phyloP scores from a whole-genome alignment of 352 stramenopile species.

The Globisporangium nagaii region DNA sequence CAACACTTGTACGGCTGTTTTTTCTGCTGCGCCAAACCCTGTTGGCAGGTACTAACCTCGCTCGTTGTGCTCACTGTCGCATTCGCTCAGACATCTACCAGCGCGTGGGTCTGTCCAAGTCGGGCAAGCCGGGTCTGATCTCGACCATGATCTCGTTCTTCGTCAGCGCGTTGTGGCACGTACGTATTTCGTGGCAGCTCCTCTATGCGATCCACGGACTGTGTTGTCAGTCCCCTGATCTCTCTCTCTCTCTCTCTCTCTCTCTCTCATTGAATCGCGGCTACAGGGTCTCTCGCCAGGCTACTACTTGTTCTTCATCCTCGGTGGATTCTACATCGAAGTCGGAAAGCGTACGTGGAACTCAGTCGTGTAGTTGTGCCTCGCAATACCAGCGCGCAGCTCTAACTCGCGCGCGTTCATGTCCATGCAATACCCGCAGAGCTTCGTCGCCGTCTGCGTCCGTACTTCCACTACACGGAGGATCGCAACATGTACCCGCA shows the following conservation, averaged over 20 bases:
- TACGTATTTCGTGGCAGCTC: slow-evolving; percentile 21
- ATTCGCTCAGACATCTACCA: slow-evolving; percentile 74
- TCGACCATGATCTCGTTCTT: slow-evolving; percentile 81
- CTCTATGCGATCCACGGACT: too few species aligned
- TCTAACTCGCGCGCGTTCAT: background rate
- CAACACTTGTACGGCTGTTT: slow-evolving; percentile 60
- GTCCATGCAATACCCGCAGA: slow-evolving; percentile 22
- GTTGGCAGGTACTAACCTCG: background rate
- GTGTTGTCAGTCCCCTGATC: too few species aligned
- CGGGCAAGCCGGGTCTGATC: slow-evolving; percentile 57
- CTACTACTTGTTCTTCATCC: slow-evolving; percentile 87
- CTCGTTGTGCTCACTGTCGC: background rate
- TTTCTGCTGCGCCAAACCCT: too few species aligned
- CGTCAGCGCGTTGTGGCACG: slow-evolving; percentile 81
- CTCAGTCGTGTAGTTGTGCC: too few species aligned
- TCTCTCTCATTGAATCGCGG: background rate
- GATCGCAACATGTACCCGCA: slow-evolving; percentile 74
- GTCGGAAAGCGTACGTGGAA: slow-evolving; percentile 64
- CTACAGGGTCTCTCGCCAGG: slow-evolving; percentile 72
- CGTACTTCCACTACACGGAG: slow-evolving; percentile 85
- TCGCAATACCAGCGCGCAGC: too few species aligned
- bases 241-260: background rate
- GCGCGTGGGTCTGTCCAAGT: slow-evolving; percentile 74
- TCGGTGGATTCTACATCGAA: slow-evolving; percentile 83
- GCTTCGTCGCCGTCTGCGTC: slow-evolving; percentile 60